These are phyloP conservation scores for Hymenoscyphus scutula DNA, from an alignment of 2,329 filamentous ascomycete species.

Conservation along the genomic window DNA sequence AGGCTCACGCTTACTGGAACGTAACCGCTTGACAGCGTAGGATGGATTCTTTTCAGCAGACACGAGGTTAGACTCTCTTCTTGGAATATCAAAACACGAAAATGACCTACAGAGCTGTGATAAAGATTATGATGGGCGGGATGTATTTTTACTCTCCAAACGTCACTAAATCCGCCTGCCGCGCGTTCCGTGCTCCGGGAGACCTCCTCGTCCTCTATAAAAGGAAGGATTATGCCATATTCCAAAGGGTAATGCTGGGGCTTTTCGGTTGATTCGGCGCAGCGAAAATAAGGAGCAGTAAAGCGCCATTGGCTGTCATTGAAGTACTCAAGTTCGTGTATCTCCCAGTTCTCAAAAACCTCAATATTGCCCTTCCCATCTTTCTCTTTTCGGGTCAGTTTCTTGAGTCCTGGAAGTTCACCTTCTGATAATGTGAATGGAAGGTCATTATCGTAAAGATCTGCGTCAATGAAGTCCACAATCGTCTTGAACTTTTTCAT, in stretches of 20 bases:
- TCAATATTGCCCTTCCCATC: constrained; percentile 8
- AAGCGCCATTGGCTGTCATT: constrained; percentile 12
- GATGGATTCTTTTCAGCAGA: neutral
- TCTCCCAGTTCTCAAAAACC: constrained; percentile 12
- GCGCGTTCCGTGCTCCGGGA: neutral
- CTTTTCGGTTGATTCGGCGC: neutral
- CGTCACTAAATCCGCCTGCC: constrained; percentile 8
- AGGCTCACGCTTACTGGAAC: neutral
- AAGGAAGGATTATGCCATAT: constrained; percentile 7
- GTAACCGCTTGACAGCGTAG: constrained; percentile 11
- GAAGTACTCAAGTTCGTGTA: constrained; percentile 12
- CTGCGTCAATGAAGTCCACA: constrained; percentile 10
- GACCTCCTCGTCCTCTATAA: constrained; percentile 8
- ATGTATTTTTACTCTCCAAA: constrained; percentile 16
- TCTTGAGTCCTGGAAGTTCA: neutral
- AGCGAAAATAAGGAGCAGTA: constrained; percentile 14
- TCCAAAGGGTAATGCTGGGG: neutral
- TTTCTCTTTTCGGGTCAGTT: constrained; percentile 9
- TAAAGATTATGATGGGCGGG: constrained; percentile 13
- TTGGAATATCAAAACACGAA: neutral
- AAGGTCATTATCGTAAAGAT: constrained; percentile 13
- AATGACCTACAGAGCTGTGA: constrained; percentile 4
- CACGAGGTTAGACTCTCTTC: neutral
- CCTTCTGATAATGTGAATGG: constrained; percentile 8
- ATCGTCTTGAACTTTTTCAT: constrained; percentile 10